phyloP scores from a whole-genome alignment of 2,329 filamentous ascomycete species.

The Botrytis medusae region DNA sequence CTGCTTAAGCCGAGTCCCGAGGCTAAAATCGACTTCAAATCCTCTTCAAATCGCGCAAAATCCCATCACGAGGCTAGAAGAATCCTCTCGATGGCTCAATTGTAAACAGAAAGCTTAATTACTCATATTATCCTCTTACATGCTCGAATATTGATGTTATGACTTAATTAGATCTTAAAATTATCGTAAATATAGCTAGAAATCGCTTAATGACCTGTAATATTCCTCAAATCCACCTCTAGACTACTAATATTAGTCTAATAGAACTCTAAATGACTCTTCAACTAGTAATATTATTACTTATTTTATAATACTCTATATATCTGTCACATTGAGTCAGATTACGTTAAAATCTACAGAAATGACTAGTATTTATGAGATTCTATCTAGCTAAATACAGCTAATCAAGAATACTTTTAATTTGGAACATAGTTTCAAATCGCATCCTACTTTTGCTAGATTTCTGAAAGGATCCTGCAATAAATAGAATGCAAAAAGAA shows the following conservation, averaged over 20 bases:
- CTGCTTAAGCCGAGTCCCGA: too few species aligned
- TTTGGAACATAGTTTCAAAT: accelerated
- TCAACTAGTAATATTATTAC: not conserved
- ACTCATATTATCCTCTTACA: not conserved
- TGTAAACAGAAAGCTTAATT: not conserved
- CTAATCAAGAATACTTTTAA: not conserved
- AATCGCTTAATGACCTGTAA: not conserved
- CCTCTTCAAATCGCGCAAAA: not conserved
- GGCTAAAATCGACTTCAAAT: not conserved
- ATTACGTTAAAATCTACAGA: not conserved
- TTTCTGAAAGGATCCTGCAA: accelerated
- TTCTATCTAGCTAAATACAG: not conserved
- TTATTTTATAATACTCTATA: accelerated
- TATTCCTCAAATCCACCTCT: not conserved
- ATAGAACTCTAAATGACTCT: not conserved
- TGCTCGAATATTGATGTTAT: not conserved
- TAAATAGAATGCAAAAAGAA: not conserved
- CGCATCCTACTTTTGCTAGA: accelerated
- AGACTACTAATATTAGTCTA: not conserved
- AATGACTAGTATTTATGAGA: not conserved
- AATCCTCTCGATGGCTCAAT: not conserved
- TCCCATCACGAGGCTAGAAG: not conserved
- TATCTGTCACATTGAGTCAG: not conserved
- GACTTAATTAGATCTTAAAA: accelerated
- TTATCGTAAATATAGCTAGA: not conserved